These are phyloP conservation scores for Skeletonema costatum DNA, from an alignment of 108 stramenopile genomes.

Conservation along the genomic window DNA sequence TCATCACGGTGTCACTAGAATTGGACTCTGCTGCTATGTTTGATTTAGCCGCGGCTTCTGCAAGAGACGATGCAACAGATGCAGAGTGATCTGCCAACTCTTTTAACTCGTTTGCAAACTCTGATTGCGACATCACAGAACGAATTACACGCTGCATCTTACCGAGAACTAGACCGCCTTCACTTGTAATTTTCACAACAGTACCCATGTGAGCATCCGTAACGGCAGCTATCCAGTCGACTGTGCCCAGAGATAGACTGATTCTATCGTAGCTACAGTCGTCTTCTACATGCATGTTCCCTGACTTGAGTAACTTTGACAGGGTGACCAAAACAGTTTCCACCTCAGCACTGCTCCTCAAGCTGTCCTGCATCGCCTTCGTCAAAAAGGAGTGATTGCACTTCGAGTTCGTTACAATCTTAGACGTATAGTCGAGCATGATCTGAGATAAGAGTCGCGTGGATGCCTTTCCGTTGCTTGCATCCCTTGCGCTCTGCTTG, in stretches of 20 bases:
- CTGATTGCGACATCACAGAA: conserved; percentile 30
- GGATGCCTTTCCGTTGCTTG: background rate
- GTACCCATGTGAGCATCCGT: conserved; percentile 45
- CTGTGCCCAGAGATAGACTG: conserved; percentile 22
- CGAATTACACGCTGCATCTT: conserved; percentile 35
- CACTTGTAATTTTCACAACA: conserved; percentile 35
- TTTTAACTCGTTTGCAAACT: conserved; percentile 41
- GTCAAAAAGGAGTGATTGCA: conserved; percentile 49
- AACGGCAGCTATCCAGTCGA: conserved; percentile 49
- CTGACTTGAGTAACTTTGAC: conserved; percentile 41
- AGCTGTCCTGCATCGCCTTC: conserved; percentile 33
- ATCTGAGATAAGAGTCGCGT: conserved; percentile 35
- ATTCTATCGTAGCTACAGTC: background rate
- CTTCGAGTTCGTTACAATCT: conserved; percentile 47
- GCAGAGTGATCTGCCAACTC: conserved; percentile 18
- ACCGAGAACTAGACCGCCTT: conserved; percentile 36
- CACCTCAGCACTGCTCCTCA: conserved; percentile 28
- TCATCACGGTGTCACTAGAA: conserved; percentile 11
- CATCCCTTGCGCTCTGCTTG: conserved; percentile 7
- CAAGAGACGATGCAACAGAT: background rate
- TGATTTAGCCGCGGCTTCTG: background rate
- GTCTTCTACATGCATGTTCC: conserved; percentile 1
- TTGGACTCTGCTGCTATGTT: background rate
- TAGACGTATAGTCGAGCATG: conserved; percentile 41
- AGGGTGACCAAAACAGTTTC: conserved; percentile 41